Evolutionary conservation across 352 stramenopile genomes (phyloP).

Genomic region (Pythium phragmiticola): DNA sequence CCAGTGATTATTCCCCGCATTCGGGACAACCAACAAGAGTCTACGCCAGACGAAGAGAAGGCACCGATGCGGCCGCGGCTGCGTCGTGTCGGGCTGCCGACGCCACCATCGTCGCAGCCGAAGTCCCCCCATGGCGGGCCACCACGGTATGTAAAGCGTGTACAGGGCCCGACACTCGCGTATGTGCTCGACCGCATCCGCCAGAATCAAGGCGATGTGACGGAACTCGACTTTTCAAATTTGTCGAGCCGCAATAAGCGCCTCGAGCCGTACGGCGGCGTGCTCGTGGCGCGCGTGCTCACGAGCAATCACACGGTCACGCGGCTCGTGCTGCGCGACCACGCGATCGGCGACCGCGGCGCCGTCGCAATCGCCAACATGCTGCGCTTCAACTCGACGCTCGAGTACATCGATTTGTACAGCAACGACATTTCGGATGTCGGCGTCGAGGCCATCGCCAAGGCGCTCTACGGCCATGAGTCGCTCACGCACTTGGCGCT

Average conservation of each 20-base stretch:
- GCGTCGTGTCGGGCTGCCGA: slow-evolving; percentile 9
- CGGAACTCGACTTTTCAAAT: slow-evolving; percentile 70
- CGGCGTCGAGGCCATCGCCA: slow-evolving; percentile 53
- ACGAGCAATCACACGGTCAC: slow-evolving; percentile 57
- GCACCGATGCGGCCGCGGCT: not conserved
- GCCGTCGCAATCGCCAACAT: slow-evolving; percentile 66
- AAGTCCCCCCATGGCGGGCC: not conserved
- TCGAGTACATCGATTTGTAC: slow-evolving; percentile 67
- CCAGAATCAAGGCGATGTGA: slow-evolving; percentile 59
- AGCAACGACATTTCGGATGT: slow-evolving; percentile 69
- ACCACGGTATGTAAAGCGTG: slow-evolving; percentile 13
- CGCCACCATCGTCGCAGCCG: slow-evolving; percentile 4
- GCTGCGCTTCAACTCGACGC: slow-evolving; percentile 64
- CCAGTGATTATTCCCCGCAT: not conserved
- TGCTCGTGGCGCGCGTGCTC: slow-evolving; percentile 66
- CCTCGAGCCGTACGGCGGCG: slow-evolving; percentile 47
- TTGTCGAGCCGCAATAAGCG: slow-evolving; percentile 56
- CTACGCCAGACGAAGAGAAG: not conserved
- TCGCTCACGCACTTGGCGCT: slow-evolving; percentile 57
- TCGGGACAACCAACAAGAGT: not conserved
- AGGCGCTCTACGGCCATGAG: slow-evolving; percentile 72
- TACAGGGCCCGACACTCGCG: slow-evolving; percentile 51
- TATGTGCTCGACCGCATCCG: slow-evolving; percentile 53
- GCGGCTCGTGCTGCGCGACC: slow-evolving; percentile 64
- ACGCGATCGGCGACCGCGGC: slow-evolving; percentile 64